Percentiles rank a stretch among this genome's conserved stretches.
These are phyloP conservation scores for Polyporus arcularius DNA, from an alignment of 768 basidiomycete species.

Conservation along the genomic window DNA sequence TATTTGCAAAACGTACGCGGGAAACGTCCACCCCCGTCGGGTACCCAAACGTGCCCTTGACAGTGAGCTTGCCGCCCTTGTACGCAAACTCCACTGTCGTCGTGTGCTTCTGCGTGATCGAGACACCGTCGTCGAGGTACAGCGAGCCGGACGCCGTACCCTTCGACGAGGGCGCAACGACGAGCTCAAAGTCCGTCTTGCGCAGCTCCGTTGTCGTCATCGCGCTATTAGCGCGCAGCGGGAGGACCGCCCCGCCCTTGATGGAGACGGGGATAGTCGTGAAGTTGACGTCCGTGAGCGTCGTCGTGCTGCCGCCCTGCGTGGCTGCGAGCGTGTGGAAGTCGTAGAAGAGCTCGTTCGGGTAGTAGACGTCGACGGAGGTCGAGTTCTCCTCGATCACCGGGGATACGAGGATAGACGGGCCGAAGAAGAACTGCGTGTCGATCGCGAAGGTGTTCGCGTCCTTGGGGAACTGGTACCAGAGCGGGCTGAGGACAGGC, in stretches of 20 bases:
- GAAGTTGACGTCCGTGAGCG: constrained; percentile 49
- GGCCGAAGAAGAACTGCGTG: constrained; percentile 69
- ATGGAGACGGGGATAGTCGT: constrained; percentile 66
- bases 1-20: constrained; percentile 36
- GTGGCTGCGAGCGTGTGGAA: constrained; percentile 50
- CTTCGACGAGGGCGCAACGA: constrained; percentile 56
- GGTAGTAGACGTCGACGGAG: constrained; percentile 61
- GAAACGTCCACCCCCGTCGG: constrained; percentile 34
- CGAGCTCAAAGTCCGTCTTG: constrained; percentile 57
- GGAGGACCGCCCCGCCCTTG: constrained; percentile 58
- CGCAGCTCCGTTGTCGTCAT: constrained; percentile 64
- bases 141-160: constrained; percentile 54
- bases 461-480: constrained; percentile 70
- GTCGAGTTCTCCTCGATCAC: constrained; percentile 63
- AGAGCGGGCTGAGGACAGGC: constrained; percentile 64
- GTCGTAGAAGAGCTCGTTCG: constrained; percentile 67
- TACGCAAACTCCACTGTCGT: constrained; percentile 35
- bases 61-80: constrained; percentile 27
- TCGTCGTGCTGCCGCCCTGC: constrained; percentile 42
- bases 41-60: constrained; percentile 33
- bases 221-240: constrained; percentile 52
- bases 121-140: constrained; percentile 69
- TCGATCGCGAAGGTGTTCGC: constrained; percentile 58
- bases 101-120: constrained; percentile 32
- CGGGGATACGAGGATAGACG: constrained; percentile 67